Percentiles rank a stretch among this genome's conserved stretches.
These are phyloP conservation scores for Primulina huaijiensis DNA, from an alignment of 257 asterid genomes.

Conservation along the genomic window DNA sequence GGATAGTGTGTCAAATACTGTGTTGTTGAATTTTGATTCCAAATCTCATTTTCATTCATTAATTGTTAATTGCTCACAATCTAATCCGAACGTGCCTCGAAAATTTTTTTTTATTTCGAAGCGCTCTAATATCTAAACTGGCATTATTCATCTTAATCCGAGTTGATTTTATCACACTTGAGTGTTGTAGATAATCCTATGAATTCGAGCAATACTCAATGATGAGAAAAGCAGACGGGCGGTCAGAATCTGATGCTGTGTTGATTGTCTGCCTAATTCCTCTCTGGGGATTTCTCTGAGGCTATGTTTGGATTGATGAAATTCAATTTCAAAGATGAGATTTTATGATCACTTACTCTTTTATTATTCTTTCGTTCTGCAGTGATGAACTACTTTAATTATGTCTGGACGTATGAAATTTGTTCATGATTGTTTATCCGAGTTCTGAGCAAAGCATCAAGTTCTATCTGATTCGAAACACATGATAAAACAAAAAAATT, in stretches of 20 bases:
- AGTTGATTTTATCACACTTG: no score
- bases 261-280: slow-evolving; percentile 77
- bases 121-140: no score
- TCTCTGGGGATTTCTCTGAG: slow-evolving; percentile 52
- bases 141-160: no score
- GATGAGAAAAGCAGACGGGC: slow-evolving; percentile 87
- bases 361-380: slow-evolving; percentile 13
- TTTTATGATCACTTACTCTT: neutral
- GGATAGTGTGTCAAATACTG: neutral
- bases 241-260: slow-evolving; percentile 93
- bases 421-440: slow-evolving; percentile 51
- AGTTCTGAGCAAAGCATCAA: slow-evolving; percentile 45
- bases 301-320: neutral
- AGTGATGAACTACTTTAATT: slow-evolving; percentile 46
- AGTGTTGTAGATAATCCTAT: neutral
- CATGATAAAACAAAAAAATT: neutral
- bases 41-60: no score
- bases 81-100: no score
- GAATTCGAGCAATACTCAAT: slow-evolving; percentile 19
- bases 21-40: no score
- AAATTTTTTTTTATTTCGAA: no score
- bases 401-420: slow-evolving; percentile 77
- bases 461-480: neutral
- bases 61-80: no score
- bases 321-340: neutral